Evolutionary conservation across 2,329 filamentous ascomycete genomes (phyloP).

Genomic region (Scytalidium sp.): DNA sequence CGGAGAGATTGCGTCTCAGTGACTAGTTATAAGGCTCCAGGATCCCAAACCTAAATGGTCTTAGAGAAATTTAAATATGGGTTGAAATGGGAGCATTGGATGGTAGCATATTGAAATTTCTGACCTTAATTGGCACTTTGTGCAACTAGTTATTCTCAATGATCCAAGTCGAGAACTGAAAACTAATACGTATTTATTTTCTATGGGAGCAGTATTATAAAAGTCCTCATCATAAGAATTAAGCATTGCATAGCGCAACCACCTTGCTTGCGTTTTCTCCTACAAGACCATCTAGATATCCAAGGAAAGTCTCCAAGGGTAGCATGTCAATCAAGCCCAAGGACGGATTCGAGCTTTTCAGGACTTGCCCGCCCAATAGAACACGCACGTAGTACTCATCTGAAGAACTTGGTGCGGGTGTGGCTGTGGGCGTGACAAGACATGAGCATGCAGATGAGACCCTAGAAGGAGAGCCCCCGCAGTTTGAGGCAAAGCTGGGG

Average conservation of each 20-base stretch:
- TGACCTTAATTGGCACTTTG: too few species aligned
- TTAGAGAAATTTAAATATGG: too few species aligned
- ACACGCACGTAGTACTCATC: conserved; percentile 57
- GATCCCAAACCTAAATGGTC: too few species aligned
- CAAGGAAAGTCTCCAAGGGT: conserved; percentile 59
- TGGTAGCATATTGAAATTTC: too few species aligned
- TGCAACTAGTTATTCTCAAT: too few species aligned
- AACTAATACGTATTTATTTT: too few species aligned
- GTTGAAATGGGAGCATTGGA: too few species aligned
- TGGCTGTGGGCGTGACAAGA: conserved; percentile 16
- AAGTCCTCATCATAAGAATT: too few species aligned
- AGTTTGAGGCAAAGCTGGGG: conserved; percentile 24
- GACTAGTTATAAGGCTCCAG: too few species aligned
- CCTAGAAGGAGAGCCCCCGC: conserved; percentile 16
- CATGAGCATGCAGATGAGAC: conserved; percentile 28
- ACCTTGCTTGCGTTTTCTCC: conserved; percentile 48
- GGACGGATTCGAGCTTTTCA: conserved; percentile 65
- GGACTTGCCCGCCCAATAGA: conserved; percentile 65
- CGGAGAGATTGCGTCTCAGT: too few species aligned
- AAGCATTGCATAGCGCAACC: conserved; percentile 31
- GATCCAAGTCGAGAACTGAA: too few species aligned
- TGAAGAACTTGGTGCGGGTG: conserved; percentile 9
- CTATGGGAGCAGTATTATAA: too few species aligned
- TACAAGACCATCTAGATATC: conserved; percentile 69
- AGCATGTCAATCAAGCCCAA: conserved; percentile 72